Percentiles rank a stretch among this genome's conserved stretches.
These are phyloP conservation scores for Chenopodium suecicum DNA, from an alignment of 148 eudicot species.

Conservation along the genomic window DNA sequence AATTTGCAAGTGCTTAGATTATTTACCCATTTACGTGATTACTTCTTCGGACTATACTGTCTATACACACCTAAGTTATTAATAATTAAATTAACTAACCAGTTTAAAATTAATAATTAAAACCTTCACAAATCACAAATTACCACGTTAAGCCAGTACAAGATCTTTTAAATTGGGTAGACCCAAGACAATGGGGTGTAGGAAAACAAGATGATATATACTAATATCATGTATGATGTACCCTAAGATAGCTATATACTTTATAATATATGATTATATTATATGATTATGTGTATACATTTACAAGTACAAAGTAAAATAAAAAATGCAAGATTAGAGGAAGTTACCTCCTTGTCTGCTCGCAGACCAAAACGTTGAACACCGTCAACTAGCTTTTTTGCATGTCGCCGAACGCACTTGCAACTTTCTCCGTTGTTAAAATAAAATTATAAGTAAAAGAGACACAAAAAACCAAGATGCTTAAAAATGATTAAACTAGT, in stretches of 20 bases:
- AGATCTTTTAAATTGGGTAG: not conserved
- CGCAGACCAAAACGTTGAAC: slow-evolving; percentile 78
- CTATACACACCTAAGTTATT: not conserved
- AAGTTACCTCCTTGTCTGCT: slow-evolving; percentile 60
- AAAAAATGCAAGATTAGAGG: slow-evolving; percentile 25
- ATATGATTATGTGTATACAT: not conserved
- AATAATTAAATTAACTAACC: no score
- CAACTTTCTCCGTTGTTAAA: slow-evolving; percentile 27
- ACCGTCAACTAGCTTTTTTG: slow-evolving; percentile 77
- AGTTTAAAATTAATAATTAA: not conserved
- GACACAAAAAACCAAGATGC: slow-evolving; percentile 43
- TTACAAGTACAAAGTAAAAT: slow-evolving; percentile 6
- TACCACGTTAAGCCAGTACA: slow-evolving; percentile 7
- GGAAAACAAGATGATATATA: slow-evolving; percentile 29
- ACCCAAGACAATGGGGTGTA: slow-evolving; percentile 23
- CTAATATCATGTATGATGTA: slow-evolving; percentile 15
- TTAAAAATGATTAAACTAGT: slow-evolving; percentile 27
- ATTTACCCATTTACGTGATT: not conserved
- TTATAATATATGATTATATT: not conserved
- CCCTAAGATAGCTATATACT: slow-evolving; percentile 12
- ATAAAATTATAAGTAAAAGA: not conserved
- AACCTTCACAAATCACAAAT: not conserved
- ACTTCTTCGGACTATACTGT: not conserved
- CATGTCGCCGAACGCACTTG: slow-evolving; percentile 42
- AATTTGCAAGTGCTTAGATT: not conserved